These are phyloP conservation scores for Penicillium angulare DNA, from an alignment of 495 filamentous ascomycete genomes.

Conservation along the genomic window DNA sequence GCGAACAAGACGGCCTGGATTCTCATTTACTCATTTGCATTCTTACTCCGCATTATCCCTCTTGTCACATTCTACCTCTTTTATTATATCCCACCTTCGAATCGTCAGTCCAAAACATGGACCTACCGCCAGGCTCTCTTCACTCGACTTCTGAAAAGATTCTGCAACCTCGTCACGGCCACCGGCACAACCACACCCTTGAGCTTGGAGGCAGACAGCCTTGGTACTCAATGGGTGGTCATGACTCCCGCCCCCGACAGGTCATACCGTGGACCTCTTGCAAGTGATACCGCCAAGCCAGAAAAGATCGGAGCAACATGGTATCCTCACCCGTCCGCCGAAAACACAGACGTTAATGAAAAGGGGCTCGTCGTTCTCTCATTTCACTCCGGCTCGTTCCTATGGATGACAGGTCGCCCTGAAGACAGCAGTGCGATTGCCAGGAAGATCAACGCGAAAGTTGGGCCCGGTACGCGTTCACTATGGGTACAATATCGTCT, in stretches of 20 bases:
- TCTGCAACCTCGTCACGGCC: too few relatives aligned
- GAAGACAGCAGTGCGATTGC: slow-evolving; percentile 9
- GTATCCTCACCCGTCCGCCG: slow-evolving; percentile 12
- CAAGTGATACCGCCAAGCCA: slow-evolving; percentile 9
- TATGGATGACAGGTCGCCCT: slow-evolving; percentile 11
- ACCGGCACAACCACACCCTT: too few relatives aligned
- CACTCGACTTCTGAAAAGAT: too few relatives aligned
- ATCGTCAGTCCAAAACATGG: too few relatives aligned
- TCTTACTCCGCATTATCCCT: too few relatives aligned
- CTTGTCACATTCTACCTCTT: too few relatives aligned
- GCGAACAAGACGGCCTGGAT: too few relatives aligned
- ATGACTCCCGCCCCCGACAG: slow-evolving; percentile 7
- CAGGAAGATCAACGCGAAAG: slow-evolving; percentile 10
- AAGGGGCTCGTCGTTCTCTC: slow-evolving; percentile 14
- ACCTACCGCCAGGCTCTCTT: too few relatives aligned
- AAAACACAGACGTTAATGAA: not conserved
- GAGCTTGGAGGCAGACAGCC: slow-evolving; percentile 5
- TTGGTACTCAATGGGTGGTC: slow-evolving; percentile 11
- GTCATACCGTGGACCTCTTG: slow-evolving; percentile 6
- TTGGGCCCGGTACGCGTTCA: slow-evolving; percentile 7
- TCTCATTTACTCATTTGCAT: too few relatives aligned
- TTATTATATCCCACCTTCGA: too few relatives aligned
- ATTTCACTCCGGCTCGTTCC: slow-evolving; percentile 16
- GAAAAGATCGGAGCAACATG: slow-evolving; percentile 16
- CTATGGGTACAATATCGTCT: slow-evolving; percentile 20